A percentile compares a stretch with the other conserved stretches of the same genome.
Evolutionary conservation across 768 basidiomycete genomes (phyloP).

Genomic region (Suillus lakei): DNA sequence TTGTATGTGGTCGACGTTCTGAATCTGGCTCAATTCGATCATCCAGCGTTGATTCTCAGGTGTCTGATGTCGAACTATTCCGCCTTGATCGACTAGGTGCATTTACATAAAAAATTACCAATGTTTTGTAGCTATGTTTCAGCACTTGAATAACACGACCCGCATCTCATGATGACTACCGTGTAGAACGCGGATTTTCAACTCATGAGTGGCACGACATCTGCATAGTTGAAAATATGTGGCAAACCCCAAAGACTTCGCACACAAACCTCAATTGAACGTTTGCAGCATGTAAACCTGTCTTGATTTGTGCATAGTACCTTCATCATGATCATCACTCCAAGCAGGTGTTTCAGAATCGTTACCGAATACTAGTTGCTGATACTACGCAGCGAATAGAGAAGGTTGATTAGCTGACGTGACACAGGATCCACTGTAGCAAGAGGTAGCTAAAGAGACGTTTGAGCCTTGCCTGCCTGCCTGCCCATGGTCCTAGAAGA

Average conservation of each 20-base stretch:
- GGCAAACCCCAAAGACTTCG: not conserved
- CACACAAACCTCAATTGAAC: not conserved
- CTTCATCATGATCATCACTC: not conserved
- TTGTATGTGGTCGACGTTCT: not conserved
- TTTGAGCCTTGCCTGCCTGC: not conserved
- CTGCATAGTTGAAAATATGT: not conserved
- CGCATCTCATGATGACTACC: not conserved
- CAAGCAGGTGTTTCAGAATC: too few relatives aligned
- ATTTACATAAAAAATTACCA: not conserved
- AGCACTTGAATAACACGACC: not conserved
- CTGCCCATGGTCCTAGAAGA: not conserved
- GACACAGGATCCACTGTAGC: not conserved
- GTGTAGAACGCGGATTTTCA: not conserved
- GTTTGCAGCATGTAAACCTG: not conserved
- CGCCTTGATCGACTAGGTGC: not conserved
- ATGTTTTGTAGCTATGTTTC: not conserved
- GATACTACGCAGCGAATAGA: not conserved
- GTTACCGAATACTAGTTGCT: not conserved
- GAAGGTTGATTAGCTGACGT: not conserved
- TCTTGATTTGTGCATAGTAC: not conserved
- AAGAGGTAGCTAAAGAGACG: not conserved
- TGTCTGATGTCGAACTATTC: not conserved
- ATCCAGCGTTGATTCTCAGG: not conserved
- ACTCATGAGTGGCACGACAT: not conserved
- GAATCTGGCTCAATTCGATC: not conserved